phyloP scores from a whole-genome alignment of 805 yeast genomes.

The Nakazawaea ishiwadae region DNA sequence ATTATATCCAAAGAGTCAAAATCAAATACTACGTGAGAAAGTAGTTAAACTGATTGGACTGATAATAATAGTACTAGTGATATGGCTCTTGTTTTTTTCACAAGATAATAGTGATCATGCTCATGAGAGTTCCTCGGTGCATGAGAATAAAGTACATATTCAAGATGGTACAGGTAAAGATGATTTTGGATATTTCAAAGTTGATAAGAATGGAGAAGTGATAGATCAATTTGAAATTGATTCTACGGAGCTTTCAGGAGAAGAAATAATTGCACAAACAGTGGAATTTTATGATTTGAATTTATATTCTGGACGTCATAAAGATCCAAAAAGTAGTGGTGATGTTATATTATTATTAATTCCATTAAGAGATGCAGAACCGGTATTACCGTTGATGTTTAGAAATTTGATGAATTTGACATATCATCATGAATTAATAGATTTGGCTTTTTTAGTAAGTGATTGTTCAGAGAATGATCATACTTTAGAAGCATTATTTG shows the following conservation, averaged over 20 bases:
- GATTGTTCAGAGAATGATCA: conserved; percentile 69
- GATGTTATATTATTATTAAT: conserved; percentile 67
- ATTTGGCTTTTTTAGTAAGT: conserved; percentile 74
- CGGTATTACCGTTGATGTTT: conserved; percentile 77
- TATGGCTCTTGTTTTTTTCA: conserved; percentile 2
- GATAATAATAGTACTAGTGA: not conserved
- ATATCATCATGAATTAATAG: conserved; percentile 75
- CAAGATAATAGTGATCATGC: not conserved
- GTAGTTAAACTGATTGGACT: not conserved
- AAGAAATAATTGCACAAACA: conserved; percentile 36
- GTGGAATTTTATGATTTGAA: conserved; percentile 61
- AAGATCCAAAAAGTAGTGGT: conserved; percentile 40
- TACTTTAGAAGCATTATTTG: conserved; percentile 61
- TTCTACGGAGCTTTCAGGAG: conserved; percentile 20
- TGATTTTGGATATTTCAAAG: conserved; percentile 9
- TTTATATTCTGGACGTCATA: conserved; percentile 46
- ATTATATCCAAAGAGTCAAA: conserved; percentile 5
- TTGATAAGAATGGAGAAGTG: conserved; percentile 7
- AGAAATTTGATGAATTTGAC: conserved; percentile 82
- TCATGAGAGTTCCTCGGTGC: no score
- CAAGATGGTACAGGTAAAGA: conserved; percentile 11
- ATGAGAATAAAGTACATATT: no score
- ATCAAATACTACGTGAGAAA: conserved; percentile 3
- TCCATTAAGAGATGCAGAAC: conserved; percentile 77
- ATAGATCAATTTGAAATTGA: not conserved